These are phyloP conservation scores for Platismatia glauca DNA, from an alignment of 495 filamentous ascomycete genomes.

Conservation along the genomic window DNA sequence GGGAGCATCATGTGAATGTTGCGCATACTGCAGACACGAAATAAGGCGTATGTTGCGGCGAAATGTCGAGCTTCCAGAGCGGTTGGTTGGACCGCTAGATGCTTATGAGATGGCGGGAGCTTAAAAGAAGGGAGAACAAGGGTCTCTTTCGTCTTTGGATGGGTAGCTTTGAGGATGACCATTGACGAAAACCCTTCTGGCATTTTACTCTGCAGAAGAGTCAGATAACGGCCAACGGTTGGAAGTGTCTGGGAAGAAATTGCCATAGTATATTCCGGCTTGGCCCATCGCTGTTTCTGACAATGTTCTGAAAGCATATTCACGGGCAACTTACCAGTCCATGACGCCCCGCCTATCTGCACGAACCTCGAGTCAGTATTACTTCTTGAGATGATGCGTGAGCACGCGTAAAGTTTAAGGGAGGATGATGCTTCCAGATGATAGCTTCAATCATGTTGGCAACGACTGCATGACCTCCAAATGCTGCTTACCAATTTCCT, in stretches of 20 bases:
- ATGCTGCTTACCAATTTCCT: slow-evolving; percentile 48
- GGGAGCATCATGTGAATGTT: slow-evolving; percentile 91
- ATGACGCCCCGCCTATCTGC: slow-evolving; percentile 79
- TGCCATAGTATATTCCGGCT: slow-evolving; percentile 75
- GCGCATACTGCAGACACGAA: slow-evolving; percentile 84
- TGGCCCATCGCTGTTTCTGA: slow-evolving; percentile 91
- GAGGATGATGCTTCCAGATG: neutral
- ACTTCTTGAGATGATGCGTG: neutral
- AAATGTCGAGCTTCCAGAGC: slow-evolving; percentile 87
- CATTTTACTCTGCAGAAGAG: slow-evolving; percentile 35
- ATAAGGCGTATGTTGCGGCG: slow-evolving; percentile 81
- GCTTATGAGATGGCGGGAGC: slow-evolving; percentile 61
- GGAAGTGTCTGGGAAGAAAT: slow-evolving; percentile 28
- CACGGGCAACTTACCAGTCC: slow-evolving; percentile 94
- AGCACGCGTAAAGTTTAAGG: neutral
- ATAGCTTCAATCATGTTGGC: neutral
- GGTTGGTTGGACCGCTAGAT: slow-evolving; percentile 59
- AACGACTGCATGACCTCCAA: neutral
- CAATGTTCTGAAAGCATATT: slow-evolving; percentile 90
- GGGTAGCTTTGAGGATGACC: slow-evolving; percentile 67
- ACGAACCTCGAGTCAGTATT: neutral
- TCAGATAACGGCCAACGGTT: neutral
- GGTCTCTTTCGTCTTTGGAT: slow-evolving; percentile 73
- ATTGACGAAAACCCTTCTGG: slow-evolving; percentile 62
- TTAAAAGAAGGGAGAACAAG: slow-evolving; percentile 69